Percentiles rank a stretch among this genome's conserved stretches.
Evolutionary conservation across 2,329 filamentous ascomycete genomes (phyloP).

Genomic region (Didymella keratinophila): DNA sequence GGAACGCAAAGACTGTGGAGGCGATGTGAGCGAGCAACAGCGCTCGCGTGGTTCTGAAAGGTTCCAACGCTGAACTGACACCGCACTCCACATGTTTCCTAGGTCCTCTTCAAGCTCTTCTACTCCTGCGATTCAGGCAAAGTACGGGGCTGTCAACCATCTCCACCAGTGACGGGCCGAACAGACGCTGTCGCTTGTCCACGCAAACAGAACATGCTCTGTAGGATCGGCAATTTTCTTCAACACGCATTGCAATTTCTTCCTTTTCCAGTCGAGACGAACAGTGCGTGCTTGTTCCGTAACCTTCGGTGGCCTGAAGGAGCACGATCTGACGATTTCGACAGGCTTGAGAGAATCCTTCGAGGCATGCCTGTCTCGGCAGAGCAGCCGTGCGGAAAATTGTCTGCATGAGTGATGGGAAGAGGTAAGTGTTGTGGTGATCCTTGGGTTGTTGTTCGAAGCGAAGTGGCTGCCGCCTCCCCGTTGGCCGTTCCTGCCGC

Average conservation of each 20-base stretch:
- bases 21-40: constrained; percentile 6
- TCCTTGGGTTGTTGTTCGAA: constrained; percentile 3
- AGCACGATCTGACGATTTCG: constrained; percentile 9
- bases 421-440: constrained; percentile 13
- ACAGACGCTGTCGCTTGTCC: neutral
- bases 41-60: constrained; percentile 4
- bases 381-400: constrained; percentile 10
- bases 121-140: constrained; percentile 8
- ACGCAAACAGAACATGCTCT: neutral
- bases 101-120: constrained; percentile 9
- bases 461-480: constrained; percentile 3
- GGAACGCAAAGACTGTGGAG: constrained; percentile 11
- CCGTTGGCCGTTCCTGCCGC: constrained; percentile 10
- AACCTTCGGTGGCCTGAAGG: constrained; percentile 5
- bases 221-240: constrained; percentile 2
- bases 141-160: constrained; percentile 2
- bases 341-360: constrained; percentile 5
- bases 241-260: constrained; percentile 4
- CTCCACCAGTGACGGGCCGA: constrained; percentile 3
- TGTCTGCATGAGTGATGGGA: neutral
- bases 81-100: constrained; percentile 12
- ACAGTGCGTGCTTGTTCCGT: constrained; percentile 14
- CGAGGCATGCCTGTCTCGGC: constrained; percentile 1
- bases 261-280: neutral
- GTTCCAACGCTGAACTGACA: neutral